These are phyloP conservation scores for Metschnikowia borealis DNA, from an alignment of 805 yeast species.

Conservation along the genomic window DNA sequence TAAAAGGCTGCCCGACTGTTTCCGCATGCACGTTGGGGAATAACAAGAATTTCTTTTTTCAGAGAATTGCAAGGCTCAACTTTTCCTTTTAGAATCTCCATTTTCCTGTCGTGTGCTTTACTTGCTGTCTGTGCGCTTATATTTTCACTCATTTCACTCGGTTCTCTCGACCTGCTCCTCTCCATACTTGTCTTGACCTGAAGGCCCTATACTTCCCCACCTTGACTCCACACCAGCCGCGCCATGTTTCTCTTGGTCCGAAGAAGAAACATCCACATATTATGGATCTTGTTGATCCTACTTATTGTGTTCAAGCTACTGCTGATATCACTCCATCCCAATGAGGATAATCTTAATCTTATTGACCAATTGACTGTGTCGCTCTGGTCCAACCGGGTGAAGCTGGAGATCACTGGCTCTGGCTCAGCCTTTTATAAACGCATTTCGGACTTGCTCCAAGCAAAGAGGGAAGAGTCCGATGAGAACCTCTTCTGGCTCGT, in stretches of 20 bases:
- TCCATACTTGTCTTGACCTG: too few species aligned
- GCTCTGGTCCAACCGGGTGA: conserved; percentile 4
- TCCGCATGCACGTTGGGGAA: neutral
- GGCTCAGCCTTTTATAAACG: conserved; percentile 10
- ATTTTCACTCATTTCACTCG: neutral
- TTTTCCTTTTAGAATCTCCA: too few species aligned
- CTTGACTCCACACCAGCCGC: too few species aligned
- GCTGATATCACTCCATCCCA: conserved; percentile 3
- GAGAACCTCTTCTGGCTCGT: conserved; percentile 16
- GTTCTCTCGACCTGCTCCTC: neutral
- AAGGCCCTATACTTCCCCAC: too few species aligned
- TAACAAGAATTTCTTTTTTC: neutral
- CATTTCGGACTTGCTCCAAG: conserved; percentile 7
- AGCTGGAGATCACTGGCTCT: conserved; percentile 2
- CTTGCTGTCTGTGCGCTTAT: too few species aligned
- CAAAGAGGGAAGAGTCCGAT: conserved; percentile 2
- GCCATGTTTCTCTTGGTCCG: conserved; percentile 15
- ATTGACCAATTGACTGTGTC: conserved; percentile 16
- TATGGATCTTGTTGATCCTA: conserved; percentile 12
- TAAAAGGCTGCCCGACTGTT: neutral
- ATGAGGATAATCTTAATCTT: conserved; percentile 6
- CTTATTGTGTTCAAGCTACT: conserved; percentile 13
- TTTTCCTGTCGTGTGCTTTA: too few species aligned
- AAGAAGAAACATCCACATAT: conserved; percentile 17
- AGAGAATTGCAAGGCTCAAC: too few species aligned